Base-by-base conservation (phyloP, 257 asterid species). In the Jacaranda copaia region DNA sequence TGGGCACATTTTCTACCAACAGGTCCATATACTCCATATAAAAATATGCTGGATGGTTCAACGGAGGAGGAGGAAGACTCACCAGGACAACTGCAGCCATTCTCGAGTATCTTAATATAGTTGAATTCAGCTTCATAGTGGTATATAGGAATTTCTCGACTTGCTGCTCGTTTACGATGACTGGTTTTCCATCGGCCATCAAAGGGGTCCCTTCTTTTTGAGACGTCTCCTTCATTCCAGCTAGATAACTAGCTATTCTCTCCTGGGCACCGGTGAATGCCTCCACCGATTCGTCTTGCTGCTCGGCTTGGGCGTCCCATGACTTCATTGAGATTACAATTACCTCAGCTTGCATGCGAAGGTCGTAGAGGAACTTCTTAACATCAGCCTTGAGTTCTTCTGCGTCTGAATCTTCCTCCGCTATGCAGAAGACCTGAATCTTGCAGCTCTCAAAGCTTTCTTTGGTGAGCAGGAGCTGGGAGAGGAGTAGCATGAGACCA, bases 1-100 rank as follows among this genome's bases (percentile, higher is more conserved):
- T 90, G 8, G 96, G 98, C 85, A 95, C 96, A 76, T 93, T 93
- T 76, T 95, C 98, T 20, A 95, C 99, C 90, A 95, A 86, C 20
- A 91, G 82, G 60, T 95, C 99, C 99, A 95, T 84, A 80, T 95
- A 95, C 87, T 95, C 99, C 99, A 95, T 95, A 77, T 91, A 95
- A 76, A 93, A 93, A 72, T 92, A 91, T 1, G 92, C 86, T 0
- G 99, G 98, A 63, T 95, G 99, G 81, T 88, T 91, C 77, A 80
- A 11, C 8, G 99, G 99, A 5, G 99, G 99, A 3, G 99, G 97
- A 0, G 98, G 99, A 6, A 95, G 89, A 57, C 99, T 95, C 69
- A 95, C 99, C 64, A 95, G 92, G 20, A 95, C 99, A 3, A 93
- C 97, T 0, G 99, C 98, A 0, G 98, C 96, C 99, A 95, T 91